Conservation (phyloP, 495 filamentous ascomycete species). For the Podospora tetraspora region DNA sequence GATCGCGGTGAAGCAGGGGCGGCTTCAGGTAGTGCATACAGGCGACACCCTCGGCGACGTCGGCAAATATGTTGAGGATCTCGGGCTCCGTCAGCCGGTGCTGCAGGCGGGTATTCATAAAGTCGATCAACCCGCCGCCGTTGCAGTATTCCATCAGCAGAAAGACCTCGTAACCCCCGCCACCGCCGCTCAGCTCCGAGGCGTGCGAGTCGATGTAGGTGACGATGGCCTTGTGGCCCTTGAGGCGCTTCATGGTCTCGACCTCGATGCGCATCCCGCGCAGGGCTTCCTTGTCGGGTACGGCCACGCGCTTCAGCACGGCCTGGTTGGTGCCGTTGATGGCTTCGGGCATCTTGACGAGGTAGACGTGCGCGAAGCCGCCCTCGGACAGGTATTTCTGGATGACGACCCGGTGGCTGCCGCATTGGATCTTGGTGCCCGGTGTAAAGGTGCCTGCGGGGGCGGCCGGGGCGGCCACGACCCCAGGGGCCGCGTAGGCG, state of each 20-base stretch:
- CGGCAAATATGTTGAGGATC: slow-evolving; percentile 92
- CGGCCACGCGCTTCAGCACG: slow-evolving; percentile 94
- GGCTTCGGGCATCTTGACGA: slow-evolving; percentile 75
- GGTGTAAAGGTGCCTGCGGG: slow-evolving; percentile 87
- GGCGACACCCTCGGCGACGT: slow-evolving; percentile 91
- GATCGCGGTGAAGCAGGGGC: slow-evolving; percentile 84
- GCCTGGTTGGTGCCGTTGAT: slow-evolving; percentile 78
- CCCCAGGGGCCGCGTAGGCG: slow-evolving; percentile 27
- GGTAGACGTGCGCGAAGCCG: slow-evolving; percentile 96
- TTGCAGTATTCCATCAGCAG: slow-evolving; percentile 91
- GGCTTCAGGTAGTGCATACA: slow-evolving; percentile 99
- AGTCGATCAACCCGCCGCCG: slow-evolving; percentile 91
- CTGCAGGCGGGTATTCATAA: slow-evolving; percentile 98
- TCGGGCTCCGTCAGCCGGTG: slow-evolving; percentile 96
- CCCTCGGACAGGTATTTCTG: slow-evolving; percentile 98
- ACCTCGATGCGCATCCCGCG: slow-evolving; percentile 97
- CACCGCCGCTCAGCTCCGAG: slow-evolving; percentile 71
- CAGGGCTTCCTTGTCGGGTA: slow-evolving; percentile 89
- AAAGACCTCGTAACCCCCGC: slow-evolving; percentile 93
- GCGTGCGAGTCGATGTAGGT: slow-evolving; percentile 98
- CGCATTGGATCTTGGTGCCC: slow-evolving; percentile 93
- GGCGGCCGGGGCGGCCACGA: slow-evolving; percentile 47
- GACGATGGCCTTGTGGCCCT: slow-evolving; percentile 92
- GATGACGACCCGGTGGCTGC: slow-evolving; percentile 86
- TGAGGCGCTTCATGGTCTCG: slow-evolving; percentile 98